These are phyloP conservation scores for Dactylorhiza incarnata DNA, from an alignment of 106 monocot species.

Conservation along the genomic window DNA sequence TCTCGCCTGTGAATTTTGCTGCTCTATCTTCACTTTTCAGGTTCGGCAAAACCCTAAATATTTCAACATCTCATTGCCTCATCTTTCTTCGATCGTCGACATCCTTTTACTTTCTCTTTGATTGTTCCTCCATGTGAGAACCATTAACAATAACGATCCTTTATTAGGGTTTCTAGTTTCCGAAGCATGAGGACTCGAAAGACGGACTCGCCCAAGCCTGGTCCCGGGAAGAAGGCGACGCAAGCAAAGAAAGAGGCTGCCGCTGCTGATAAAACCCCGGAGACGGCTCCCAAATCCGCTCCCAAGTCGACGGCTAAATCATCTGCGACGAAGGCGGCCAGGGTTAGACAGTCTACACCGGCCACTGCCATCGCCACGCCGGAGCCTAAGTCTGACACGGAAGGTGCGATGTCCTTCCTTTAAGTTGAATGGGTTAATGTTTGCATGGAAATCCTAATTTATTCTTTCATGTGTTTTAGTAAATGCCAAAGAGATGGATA, in stretches of 20 bases:
- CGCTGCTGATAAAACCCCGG: conserved; percentile 8
- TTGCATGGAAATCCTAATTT: neutral
- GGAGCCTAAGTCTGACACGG: conserved; percentile 6
- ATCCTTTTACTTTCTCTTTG: neutral
- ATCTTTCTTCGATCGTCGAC: neutral
- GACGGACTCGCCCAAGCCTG: conserved; percentile 22
- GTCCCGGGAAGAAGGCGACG: conserved; percentile 16
- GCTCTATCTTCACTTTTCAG: neutral
- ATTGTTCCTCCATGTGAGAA: neutral
- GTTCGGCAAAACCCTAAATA: neutral
- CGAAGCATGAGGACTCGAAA: conserved; percentile 31
- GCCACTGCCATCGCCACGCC: neutral
- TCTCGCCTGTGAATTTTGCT: neutral
- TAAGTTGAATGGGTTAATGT: neutral
- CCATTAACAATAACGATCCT: neutral
- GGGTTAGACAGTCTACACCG: conserved; percentile 7
- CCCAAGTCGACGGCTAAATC: conserved; percentile 16
- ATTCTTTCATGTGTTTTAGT: neutral
- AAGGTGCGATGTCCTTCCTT: conserved; percentile 7
- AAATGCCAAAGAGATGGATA: conserved; percentile 1
- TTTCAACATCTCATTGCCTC: neutral
- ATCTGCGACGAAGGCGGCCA: conserved; percentile 4
- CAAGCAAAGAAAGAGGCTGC: conserved; percentile 8
- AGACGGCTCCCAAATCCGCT: conserved; percentile 8
- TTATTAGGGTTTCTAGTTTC: neutral